A percentile compares a stretch with the other conserved stretches of the same genome.
phyloP scores from a whole-genome alignment of 140 eudicot genomes.

The Oenanthe javanica region DNA sequence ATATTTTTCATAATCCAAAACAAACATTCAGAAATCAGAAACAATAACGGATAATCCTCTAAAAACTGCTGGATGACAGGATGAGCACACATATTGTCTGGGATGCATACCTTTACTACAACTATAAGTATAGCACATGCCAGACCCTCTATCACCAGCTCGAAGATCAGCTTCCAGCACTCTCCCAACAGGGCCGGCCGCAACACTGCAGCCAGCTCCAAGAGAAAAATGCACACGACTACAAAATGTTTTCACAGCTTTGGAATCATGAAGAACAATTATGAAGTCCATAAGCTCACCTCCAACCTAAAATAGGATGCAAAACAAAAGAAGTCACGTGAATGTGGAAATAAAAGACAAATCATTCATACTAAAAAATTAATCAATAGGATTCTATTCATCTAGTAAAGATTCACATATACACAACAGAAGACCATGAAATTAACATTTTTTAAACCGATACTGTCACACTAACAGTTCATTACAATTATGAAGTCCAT shows the following conservation, averaged over 20 bases:
- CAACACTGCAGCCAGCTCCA: constrained; percentile 99
- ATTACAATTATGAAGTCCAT: neutral
- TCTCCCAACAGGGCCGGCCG: constrained; percentile 96
- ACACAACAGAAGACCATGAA: neutral
- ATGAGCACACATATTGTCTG: neutral
- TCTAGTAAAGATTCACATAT: neutral
- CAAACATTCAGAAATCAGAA: neutral
- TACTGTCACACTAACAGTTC: neutral
- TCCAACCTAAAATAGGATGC: constrained; percentile 53
- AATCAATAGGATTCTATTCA: neutral
- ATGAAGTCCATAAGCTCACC: constrained; percentile 98
- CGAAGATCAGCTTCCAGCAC: constrained; percentile 94
- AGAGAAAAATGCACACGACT: constrained; percentile 97
- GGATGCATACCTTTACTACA: constrained; percentile 80
- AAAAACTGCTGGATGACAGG: constrained; percentile 2
- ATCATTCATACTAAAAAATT: neutral
- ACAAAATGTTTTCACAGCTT: constrained; percentile 94
- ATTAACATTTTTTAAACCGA: neutral
- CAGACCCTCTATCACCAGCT: constrained; percentile 98
- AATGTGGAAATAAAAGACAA: neutral
- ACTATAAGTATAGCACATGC: constrained; percentile 95
- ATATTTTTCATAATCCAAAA: neutral
- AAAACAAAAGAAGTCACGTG: neutral
- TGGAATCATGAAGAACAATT: constrained; percentile 81
- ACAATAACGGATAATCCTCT: neutral